These are phyloP conservation scores for Tolypocladium tundrense DNA, from an alignment of 2,329 filamentous ascomycete genomes.

Conservation along the genomic window DNA sequence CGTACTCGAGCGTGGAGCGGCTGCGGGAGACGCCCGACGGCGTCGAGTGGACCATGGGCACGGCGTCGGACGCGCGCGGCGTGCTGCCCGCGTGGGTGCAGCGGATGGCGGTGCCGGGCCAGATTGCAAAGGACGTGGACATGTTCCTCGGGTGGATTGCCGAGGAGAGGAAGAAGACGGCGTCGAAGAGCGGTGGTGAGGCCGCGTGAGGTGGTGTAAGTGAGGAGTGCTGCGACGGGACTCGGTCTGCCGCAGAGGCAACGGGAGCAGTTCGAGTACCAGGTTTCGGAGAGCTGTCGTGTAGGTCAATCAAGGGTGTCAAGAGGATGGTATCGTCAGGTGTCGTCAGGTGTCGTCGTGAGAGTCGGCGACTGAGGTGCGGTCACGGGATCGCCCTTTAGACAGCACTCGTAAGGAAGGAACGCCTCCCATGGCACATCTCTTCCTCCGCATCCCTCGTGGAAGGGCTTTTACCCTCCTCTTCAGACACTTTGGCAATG, in stretches of 20 bases:
- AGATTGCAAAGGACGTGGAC: constrained; percentile 61
- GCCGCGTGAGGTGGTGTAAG: neutral
- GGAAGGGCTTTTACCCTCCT: neutral
- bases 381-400: neutral
- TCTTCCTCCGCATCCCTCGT: no score
- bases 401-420: neutral
- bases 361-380: neutral
- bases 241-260: neutral
- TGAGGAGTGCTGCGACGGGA: neutral
- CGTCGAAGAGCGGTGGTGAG: neutral
- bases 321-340: neutral
- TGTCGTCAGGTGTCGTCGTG: neutral
- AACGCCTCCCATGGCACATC: neutral
- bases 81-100: constrained; percentile 56
- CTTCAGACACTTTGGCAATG: neutral
- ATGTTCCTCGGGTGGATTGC: constrained; percentile 55
- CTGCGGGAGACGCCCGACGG: constrained; percentile 34
- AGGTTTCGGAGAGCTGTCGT: neutral
- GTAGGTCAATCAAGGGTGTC: neutral
- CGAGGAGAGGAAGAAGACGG: constrained; percentile 25
- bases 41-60: constrained; percentile 70
- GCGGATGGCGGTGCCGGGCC: constrained; percentile 49
- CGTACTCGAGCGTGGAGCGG: constrained; percentile 57
- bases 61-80: constrained; percentile 60
- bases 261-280: neutral